Evolutionary conservation across 352 stramenopile genomes (phyloP), one percentile per base, ranked within the genome.

Genomic region (Globisporangium barbulae): DNA sequence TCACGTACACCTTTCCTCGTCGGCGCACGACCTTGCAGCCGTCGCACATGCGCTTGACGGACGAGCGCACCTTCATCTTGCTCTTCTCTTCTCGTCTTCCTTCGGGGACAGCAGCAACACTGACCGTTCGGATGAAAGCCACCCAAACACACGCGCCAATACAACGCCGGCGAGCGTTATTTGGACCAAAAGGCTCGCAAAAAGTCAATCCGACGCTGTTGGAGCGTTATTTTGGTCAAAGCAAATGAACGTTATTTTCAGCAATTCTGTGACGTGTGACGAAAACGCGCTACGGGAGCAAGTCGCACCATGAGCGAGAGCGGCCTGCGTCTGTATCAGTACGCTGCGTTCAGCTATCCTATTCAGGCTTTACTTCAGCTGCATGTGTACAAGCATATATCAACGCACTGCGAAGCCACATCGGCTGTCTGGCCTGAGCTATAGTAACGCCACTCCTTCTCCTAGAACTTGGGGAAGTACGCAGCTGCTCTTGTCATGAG

Each of bases 31-130:
- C 77, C 79, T 96, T 94, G 87, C 91, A 97, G 73, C 85, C 75
- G 62, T 96, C 87, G 85, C 91, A 97, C 75, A 97, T 94, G 72
- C 84, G 83, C 83, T 95, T 95, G 39, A 97, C 85, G 57, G 87
- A 92, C 69, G 85, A 95, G 69, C 88, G 83, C 53, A 97, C 89
- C 83, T 97, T 97, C 91, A 97, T 97, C 56, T 69, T 76, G 58
- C 50, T 73, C 48, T 65, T 10, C 52, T 74, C 64, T 62, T 60
- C 39, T 48, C 19, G 5, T 41, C 21, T 33, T 8, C 28, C 56
- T 42, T 21, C n/a, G 35, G 48, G 48, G 42, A 21, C 42, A 48
- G 42, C 42, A 48, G 42, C 42, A 48, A 50, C 42, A 50, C 53
- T 58, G 31, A 58, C 44, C 55, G 60, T 15, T 61, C 45, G 35